Evolutionary conservation across 805 yeast genomes (phyloP), one percentile per base, ranked within the genome.

Genomic region (Jamesozyma gamospora): DNA sequence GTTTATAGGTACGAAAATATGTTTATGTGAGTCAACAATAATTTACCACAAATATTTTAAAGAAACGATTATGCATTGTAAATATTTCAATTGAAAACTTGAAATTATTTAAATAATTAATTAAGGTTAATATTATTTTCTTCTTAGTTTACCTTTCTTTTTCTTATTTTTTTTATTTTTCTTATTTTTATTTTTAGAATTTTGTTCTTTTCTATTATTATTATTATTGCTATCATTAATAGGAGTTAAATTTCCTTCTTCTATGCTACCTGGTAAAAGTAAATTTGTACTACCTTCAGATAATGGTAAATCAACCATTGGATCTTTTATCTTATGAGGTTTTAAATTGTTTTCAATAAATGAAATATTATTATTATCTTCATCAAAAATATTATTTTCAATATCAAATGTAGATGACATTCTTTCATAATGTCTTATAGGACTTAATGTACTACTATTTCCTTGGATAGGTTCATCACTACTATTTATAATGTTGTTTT

Each of bases 381-480:
- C 28, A 14, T 32, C 35, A 13, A 13, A 50, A n/a, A 41, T 28
- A 37, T 61, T 59, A 32, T 63, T 50, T 27, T 51, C 49, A 25
- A 52, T 48, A 37, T 63, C 67, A 47, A 45, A 63, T 1, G 45
- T 41, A 1, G 66, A 62, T 3, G 66, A 61, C 11, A 46, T 48
- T 32, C 62, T 55, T 45, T 64, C 67, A 37, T 64, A 58, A 19
- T 21, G 47, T 29, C 37, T 38, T 12, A 28, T 10, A 29, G 34
- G 34, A n/a, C 13, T 32, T 39, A 40, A 14, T 6, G 24, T 19
- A 21, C 21, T 26, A 12, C 33, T 36, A 15, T 13, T 34, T 18
- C 18, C 51, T 40, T 28, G 17, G 4, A 36, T n/a, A 15, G 13
- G 11, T 15, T 9, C 32, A 14, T 29, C 32, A 14, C 32, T 15